Evolutionary conservation across 495 filamentous ascomycete species (phyloP).

Genomic region (Penicillium silybi): DNA sequence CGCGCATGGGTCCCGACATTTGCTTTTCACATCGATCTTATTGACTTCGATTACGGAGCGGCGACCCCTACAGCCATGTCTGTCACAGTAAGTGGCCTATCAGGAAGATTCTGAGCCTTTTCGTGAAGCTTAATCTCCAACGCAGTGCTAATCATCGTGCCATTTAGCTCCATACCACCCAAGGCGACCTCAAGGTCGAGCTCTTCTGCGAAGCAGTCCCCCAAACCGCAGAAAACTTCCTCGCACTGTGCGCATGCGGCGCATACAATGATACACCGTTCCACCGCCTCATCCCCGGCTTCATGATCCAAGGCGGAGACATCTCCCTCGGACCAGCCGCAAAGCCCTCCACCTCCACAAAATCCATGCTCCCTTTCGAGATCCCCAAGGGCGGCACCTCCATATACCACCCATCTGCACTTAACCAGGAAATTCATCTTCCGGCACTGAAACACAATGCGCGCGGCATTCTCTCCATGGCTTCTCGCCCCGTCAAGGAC

Average conservation of each 20-base stretch:
- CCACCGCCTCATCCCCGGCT: slow-evolving; percentile 82
- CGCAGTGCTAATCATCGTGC: slow-evolving; percentile 13
- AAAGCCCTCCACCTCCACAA: slow-evolving; percentile 31
- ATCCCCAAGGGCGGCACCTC: slow-evolving; percentile 76
- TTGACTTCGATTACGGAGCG: neutral
- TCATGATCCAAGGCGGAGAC: slow-evolving; percentile 90
- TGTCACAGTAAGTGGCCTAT: slow-evolving; percentile 26
- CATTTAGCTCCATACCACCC: slow-evolving; percentile 80
- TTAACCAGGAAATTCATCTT: slow-evolving; percentile 86
- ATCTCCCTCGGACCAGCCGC: slow-evolving; percentile 59
- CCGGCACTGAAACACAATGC: slow-evolving; percentile 80
- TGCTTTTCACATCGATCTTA: neutral
- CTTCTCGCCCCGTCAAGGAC: slow-evolving; percentile 71
- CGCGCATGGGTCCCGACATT: neutral
- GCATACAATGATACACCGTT: slow-evolving; percentile 88
- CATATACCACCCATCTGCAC: slow-evolving; percentile 70
- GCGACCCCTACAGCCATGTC: slow-evolving; percentile 21
- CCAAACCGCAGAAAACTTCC: slow-evolving; percentile 93
- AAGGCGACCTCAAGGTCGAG: slow-evolving; percentile 92
- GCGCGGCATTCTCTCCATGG: slow-evolving; percentile 87
- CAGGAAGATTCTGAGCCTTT: neutral
- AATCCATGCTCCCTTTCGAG: slow-evolving; percentile 41
- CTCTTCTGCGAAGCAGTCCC: slow-evolving; percentile 94
- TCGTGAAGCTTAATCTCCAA: neutral
- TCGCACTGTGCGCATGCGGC: slow-evolving; percentile 85